Base-by-base conservation (phyloP, 164 flowering plant genomes). In the Piper betle region DNA sequence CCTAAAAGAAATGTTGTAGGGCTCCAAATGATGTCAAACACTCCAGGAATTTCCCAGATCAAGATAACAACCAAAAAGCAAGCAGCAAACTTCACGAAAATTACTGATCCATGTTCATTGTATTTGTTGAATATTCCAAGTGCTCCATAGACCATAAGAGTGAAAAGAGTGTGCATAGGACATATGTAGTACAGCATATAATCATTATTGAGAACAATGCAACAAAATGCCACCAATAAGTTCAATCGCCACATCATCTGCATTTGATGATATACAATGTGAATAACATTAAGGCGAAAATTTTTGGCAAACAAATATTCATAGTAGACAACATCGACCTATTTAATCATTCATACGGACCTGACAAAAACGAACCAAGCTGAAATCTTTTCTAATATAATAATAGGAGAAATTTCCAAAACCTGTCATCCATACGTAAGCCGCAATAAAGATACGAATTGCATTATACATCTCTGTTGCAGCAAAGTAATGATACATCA, bases 201-300 rank as follows among this genome's bases (percentile, higher is more conserved):
- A 71, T 90, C 92, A 66, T 93, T 93, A 75, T 84, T 86, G 53
- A 93, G 90, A 70, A 90, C 78, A 71, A 93, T 79, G 68, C 97
- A 90, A 70, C 88, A 84, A 67, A 90, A 84, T 57, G 82, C 79
- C 65, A 93, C 98, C 66, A 86, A 79, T 70, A 93, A 90, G 68
- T 93, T 93, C n/a, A 93, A 86, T 66, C 97, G 86, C 98, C 98
- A 93, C 98, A 93, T 93, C 97, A 93, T 90, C 98, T 90, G 86
- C 91, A 82, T 39, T 39, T 53, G n/a, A 69, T 25, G 33, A 25
- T 25, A 25, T 25, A 25, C 33, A 25, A 25, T 25, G 33, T 25
- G 33, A 25, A 2, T 25, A 25, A 25, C 33, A 25, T 25, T 1
- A 25, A 25, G 33, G 33, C 1, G 33, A 25, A 25, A 25, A 25